phyloP scores from a whole-genome alignment of 73 alveolate genomes.

The Urostyla sp. region DNA sequence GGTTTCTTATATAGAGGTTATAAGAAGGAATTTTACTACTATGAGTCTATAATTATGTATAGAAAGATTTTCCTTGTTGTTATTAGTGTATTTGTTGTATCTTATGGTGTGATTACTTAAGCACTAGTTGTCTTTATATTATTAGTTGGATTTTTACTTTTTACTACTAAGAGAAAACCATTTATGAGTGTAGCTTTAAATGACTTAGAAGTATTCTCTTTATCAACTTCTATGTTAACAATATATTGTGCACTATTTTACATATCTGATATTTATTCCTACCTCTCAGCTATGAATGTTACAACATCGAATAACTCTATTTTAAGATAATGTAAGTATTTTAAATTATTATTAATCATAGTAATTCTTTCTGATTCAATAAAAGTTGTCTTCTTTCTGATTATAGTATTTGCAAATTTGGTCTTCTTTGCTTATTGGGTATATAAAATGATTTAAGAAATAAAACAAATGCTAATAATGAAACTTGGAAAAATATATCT shows the following conservation, averaged over 20 bases:
- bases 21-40: slow-evolving; percentile 65
- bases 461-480: slow-evolving; percentile 3
- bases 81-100: slow-evolving; percentile 53
- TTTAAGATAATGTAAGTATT: not conserved
- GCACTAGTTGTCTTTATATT: slow-evolving; percentile 65
- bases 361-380: slow-evolving; percentile 27
- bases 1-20: slow-evolving; percentile 84
- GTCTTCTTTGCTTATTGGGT: slow-evolving; percentile 56
- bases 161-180: slow-evolving; percentile 52
- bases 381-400: slow-evolving; percentile 26
- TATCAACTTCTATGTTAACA: slow-evolving; percentile 49
- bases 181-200: slow-evolving; percentile 38
- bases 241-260: slow-evolving; percentile 70
- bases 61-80: slow-evolving; percentile 61
- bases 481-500: slow-evolving; percentile 46
- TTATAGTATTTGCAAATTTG: slow-evolving; percentile 45
- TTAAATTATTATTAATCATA: not conserved
- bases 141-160: slow-evolving; percentile 27
- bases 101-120: slow-evolving; percentile 58
- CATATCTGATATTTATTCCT: slow-evolving; percentile 55
- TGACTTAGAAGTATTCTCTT: slow-evolving; percentile 55
- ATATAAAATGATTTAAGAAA: slow-evolving; percentile 13
- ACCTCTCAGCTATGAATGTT: not conserved
- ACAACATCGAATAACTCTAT: slow-evolving; percentile 19
- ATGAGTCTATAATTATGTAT: slow-evolving; percentile 72